These are phyloP conservation scores for Huntiella savannae DNA, from an alignment of 2,329 filamentous ascomycete species.

Conservation along the genomic window DNA sequence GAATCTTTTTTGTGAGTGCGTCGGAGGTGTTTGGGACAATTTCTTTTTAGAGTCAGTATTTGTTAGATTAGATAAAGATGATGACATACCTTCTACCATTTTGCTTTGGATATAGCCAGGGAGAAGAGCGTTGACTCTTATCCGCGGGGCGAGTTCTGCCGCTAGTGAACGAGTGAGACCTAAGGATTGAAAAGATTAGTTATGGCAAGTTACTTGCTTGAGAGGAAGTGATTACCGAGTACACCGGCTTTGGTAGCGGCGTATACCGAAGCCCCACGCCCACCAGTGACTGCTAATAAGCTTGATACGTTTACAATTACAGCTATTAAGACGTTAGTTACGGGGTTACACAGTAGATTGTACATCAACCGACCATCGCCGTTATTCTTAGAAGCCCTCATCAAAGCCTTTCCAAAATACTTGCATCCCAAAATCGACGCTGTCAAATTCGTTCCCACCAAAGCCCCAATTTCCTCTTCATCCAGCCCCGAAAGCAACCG, in stretches of 20 bases:
- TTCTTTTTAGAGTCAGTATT: slow-evolving; percentile 2
- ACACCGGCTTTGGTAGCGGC: slow-evolving; percentile 67
- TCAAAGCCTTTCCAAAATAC: slow-evolving; percentile 17
- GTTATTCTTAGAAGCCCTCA: slow-evolving; percentile 3
- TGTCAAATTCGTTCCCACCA: slow-evolving; percentile 53
- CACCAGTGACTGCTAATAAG: slow-evolving; percentile 50
- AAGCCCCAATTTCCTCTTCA: slow-evolving; percentile 29
- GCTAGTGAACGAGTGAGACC: slow-evolving; percentile 51
- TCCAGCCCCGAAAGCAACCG: slow-evolving; percentile 40
- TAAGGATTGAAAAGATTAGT: slow-evolving; percentile 17
- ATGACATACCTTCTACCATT: slow-evolving; percentile 49
- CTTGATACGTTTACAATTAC: slow-evolving; percentile 73
- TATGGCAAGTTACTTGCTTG: too few species aligned
- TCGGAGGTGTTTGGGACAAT: not conserved
- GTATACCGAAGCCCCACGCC: slow-evolving; percentile 52
- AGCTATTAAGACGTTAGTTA: slow-evolving; percentile 19
- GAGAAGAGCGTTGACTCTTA: slow-evolving; percentile 63
- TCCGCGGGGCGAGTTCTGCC: slow-evolving; percentile 37
- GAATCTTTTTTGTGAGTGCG: slow-evolving; percentile 10
- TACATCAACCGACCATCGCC: slow-evolving; percentile 7
- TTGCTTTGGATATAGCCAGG: slow-evolving; percentile 68
- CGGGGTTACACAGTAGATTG: not conserved
- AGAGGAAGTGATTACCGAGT: slow-evolving; percentile 28
- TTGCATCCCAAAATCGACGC: slow-evolving; percentile 45
- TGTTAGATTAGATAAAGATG: not conserved